A percentile compares a stretch with the other conserved stretches of the same genome.
Conservation (phyloP, 1,139 yeast genomes). For the Wickerhamomyces sp. region DNA sequence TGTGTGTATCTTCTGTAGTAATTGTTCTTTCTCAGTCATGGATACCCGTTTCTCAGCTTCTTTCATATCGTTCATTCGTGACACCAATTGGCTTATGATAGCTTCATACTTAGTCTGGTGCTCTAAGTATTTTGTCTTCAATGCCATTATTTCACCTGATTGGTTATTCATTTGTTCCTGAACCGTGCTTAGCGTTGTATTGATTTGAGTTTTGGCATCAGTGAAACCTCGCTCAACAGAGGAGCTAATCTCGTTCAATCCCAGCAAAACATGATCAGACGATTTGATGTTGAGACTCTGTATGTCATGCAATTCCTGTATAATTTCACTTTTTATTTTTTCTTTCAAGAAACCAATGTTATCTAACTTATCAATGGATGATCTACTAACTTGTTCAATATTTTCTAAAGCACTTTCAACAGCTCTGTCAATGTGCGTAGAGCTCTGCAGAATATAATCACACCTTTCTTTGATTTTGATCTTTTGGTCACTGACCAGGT, state of each 20-base stretch:
- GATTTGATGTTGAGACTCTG: background rate
- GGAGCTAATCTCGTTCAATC: background rate
- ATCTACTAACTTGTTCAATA: slow-evolving; percentile 1
- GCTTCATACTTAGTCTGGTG: slow-evolving; percentile 13
- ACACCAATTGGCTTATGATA: slow-evolving; percentile 8
- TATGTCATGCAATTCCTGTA: slow-evolving; percentile 6
- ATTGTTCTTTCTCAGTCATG: slow-evolving; percentile 2
- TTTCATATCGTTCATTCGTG: slow-evolving; percentile 8
- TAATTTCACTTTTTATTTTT: slow-evolving; percentile 12
- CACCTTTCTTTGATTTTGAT: slow-evolving; percentile 10
- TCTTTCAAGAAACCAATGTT: slow-evolving; percentile 13
- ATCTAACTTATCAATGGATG: slow-evolving; percentile 8
- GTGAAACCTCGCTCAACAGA: slow-evolving; percentile 1
- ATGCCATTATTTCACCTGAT: slow-evolving; percentile 12
- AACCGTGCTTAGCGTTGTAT: slow-evolving; percentile 7
- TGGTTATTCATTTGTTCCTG: slow-evolving; percentile 15
- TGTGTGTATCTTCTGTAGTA: slow-evolving; percentile 8
- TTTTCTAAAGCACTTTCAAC: slow-evolving; percentile 7
- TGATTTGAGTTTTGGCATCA: slow-evolving; percentile 2
- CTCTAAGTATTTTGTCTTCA: slow-evolving; percentile 10
- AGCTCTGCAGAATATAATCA: slow-evolving; percentile 2
- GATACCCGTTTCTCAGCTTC: slow-evolving; percentile 7
- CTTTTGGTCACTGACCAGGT: slow-evolving; percentile 11
- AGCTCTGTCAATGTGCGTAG: slow-evolving; percentile 2
- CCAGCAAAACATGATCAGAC: background rate